Evolutionary conservation across 2,329 filamentous ascomycete species (phyloP).

Genomic region (Pseudopithomyces chartarum): DNA sequence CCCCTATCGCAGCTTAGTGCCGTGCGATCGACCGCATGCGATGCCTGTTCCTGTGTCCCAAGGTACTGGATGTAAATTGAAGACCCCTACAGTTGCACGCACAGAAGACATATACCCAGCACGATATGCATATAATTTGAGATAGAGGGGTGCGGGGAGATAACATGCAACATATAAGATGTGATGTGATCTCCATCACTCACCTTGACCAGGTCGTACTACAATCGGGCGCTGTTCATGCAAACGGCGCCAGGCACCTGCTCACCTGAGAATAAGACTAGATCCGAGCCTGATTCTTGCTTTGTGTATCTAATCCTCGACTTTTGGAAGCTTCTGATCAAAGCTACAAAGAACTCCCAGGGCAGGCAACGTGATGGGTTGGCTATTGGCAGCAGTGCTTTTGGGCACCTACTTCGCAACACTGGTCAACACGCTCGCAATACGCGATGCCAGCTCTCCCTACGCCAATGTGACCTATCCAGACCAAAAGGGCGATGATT

Average conservation of each 20-base stretch:
- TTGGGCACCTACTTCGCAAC: neutral
- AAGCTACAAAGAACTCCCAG: neutral
- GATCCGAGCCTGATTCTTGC: neutral
- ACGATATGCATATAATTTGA: neutral
- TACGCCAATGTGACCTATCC: conserved; percentile 19
- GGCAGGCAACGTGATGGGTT: neutral
- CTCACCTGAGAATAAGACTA: neutral
- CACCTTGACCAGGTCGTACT: neutral
- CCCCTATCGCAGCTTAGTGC: conserved; percentile 12
- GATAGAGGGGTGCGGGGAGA: conserved; percentile 6
- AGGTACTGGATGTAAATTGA: conserved; percentile 1
- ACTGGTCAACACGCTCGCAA: neutral
- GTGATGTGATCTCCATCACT: neutral
- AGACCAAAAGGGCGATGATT: conserved; percentile 20
- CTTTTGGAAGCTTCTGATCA: neutral
- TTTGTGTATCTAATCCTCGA: neutral
- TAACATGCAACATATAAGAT: conserved; percentile 8
- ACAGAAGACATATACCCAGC: neutral
- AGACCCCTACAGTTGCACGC: conserved; percentile 1
- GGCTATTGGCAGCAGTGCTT: neutral
- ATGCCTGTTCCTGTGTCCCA: conserved; percentile 15
- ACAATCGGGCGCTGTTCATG: neutral
- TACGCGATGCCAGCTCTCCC: conserved; percentile 3
- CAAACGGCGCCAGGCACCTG: neutral
- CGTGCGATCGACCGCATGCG: neutral